A percentile compares a stretch with the other conserved stretches of the same genome.
These are phyloP conservation scores for Garcia nutans DNA, from an alignment of 345 rosid genomes.

Conservation along the genomic window DNA sequence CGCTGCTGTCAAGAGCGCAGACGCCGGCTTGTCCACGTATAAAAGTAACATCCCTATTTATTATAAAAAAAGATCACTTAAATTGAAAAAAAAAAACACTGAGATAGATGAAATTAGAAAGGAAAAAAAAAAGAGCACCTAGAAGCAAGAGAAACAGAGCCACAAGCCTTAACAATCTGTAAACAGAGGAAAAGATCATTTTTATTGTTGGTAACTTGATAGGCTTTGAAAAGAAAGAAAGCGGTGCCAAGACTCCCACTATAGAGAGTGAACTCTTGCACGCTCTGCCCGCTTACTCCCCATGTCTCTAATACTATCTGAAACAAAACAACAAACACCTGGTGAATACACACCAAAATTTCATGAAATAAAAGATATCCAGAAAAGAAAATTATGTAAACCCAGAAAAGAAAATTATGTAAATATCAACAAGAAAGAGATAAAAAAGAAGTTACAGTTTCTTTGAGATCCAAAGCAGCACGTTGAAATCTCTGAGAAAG, in stretches of 20 bases:
- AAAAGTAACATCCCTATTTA: slow-evolving; percentile 29
- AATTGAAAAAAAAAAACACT: neutral
- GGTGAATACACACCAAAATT: neutral
- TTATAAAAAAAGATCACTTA: neutral
- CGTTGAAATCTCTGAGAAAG: slow-evolving; percentile 56
- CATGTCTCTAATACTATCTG: slow-evolving; percentile 28
- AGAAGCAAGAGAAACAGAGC: slow-evolving; percentile 21
- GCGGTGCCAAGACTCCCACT: slow-evolving; percentile 31
- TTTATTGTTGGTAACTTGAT: slow-evolving; percentile 20
- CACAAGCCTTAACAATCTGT: slow-evolving; percentile 29
- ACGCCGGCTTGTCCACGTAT: slow-evolving; percentile 27
- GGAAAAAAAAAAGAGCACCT: slow-evolving; percentile 1
- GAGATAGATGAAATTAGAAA: too few relatives aligned
- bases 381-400: neutral
- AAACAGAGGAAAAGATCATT: slow-evolving; percentile 27
- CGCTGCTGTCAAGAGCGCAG: too few relatives aligned
- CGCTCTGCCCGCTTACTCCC: slow-evolving; percentile 19
- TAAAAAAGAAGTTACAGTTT: slow-evolving; percentile 46
- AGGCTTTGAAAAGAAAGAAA: slow-evolving; percentile 23
- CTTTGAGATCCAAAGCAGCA: slow-evolving; percentile 71
- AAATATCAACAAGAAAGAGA: neutral
- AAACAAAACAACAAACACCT: slow-evolving; percentile 15
- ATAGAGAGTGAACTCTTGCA: slow-evolving; percentile 26
- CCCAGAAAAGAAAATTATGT: too few relatives aligned
- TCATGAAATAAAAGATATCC: neutral